Percentiles rank a stretch among this genome's conserved stretches.
Evolutionary conservation across 2,329 filamentous ascomycete genomes (phyloP).

Genomic region (Pyricularia sp.): DNA sequence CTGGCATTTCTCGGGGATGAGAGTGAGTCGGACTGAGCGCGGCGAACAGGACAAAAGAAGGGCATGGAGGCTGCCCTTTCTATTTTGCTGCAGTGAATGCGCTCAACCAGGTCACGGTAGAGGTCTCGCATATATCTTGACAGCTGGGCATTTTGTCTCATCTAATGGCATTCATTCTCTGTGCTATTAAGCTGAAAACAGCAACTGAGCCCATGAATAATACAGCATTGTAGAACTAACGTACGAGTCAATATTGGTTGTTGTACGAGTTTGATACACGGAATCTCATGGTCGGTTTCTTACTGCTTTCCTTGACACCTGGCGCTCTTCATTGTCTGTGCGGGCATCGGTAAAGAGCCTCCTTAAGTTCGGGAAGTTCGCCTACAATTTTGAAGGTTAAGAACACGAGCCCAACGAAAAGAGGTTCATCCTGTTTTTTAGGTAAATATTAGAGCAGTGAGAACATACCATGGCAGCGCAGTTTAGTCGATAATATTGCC

Average conservation of each 20-base stretch:
- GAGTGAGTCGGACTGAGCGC: conserved; percentile 50
- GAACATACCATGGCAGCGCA: not conserved
- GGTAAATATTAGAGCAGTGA: not conserved
- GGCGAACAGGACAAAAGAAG: not conserved
- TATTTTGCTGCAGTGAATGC: not conserved
- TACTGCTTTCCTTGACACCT: conserved; percentile 88
- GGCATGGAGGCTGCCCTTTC: not conserved
- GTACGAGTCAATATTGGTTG: conserved; percentile 6
- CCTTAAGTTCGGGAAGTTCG: conserved; percentile 85
- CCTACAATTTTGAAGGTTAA: conserved; percentile 27
- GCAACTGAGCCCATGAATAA: conserved; percentile 95
- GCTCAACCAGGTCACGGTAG: not conserved
- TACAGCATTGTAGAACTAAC: conserved; percentile 95
- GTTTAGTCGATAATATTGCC: not conserved
- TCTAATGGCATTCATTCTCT: conserved; percentile 58
- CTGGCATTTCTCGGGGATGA: conserved; percentile 61
- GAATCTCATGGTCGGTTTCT: conserved; percentile 21
- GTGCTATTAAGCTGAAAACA: conserved; percentile 86
- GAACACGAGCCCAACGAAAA: not conserved
- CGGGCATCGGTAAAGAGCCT: conserved; percentile 92
- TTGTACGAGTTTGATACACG: not conserved
- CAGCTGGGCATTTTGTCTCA: not conserved
- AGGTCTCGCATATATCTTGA: not conserved
- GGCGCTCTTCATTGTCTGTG: conserved; percentile 87
- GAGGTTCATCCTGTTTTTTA: not conserved